Evolutionary conservation across 768 basidiomycete species (phyloP), one percentile per base, ranked within the genome.

Genomic region (Hygrophoropsis aurantiaca): DNA sequence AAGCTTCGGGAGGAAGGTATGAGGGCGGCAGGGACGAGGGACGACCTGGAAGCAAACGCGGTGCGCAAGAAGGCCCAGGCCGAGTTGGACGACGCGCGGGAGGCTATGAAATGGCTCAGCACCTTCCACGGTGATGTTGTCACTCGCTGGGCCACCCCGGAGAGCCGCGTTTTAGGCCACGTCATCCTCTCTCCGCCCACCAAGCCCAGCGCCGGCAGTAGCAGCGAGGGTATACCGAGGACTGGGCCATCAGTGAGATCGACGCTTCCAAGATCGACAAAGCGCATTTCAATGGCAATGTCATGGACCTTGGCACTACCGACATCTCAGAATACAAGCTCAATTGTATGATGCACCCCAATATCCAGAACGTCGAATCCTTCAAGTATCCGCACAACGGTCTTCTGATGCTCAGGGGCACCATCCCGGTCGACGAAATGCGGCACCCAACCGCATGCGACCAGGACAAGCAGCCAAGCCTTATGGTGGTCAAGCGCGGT

Each of bases 131-230:
- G 11, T 7, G 36, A 51, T 8, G 41, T 63, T 44, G 38, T 24
- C 2, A 53, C 47, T 42, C 46, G 60, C 34, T 61, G 57, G 56
- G 25, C 23, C 11, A 24, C 37, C 5, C 45, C 25, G 19, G 39
- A 34, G 44, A 48, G 58, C 18, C 58, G 63, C 27, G 30, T 58
- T 41, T 23, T 65, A 18, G 64, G 63, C 44, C 55, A 57, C 46
- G 54, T 65, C 47, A 26, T 51, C 49, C 30, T 51, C 11, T 60
- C 63, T 30, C 64, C 63, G n/a, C 48, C 51, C 30, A 49, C 56
- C 35, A 25, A n/a, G n/a, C n/a, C n/a, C n/a, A n/a, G n/a, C n/a
- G n/a, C n/a, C n/a, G n/a, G n/a, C n/a, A n/a, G n/a, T n/a, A n/a
- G n/a, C n/a, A n/a, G n/a, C n/a, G n/a, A n/a, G n/a, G n/a, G n/a